A percentile compares a stretch with the other conserved stretches of the same genome.
These are phyloP conservation scores for Trichodelitschia bisporula DNA, from an alignment of 495 filamentous ascomycete species.

Conservation along the genomic window DNA sequence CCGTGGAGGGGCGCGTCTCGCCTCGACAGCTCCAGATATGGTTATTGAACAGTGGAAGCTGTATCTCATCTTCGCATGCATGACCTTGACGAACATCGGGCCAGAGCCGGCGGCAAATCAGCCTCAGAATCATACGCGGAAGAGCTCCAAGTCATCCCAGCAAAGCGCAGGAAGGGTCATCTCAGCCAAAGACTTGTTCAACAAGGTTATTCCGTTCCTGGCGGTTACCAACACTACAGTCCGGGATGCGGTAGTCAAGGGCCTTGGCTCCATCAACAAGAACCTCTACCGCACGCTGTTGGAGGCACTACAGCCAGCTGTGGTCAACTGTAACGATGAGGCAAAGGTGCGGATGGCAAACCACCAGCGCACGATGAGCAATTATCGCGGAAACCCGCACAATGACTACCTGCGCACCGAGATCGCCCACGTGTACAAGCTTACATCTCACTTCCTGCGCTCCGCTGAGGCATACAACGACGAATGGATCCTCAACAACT, in stretches of 20 bases:
- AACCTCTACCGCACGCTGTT: slow-evolving; percentile 86
- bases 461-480: slow-evolving; percentile 58
- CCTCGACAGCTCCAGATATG: slow-evolving; percentile 60
- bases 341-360: slow-evolving; percentile 55
- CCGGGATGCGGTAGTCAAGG: slow-evolving; percentile 72
- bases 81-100: slow-evolving; percentile 50
- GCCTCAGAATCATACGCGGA: slow-evolving; percentile 60
- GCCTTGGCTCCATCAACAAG: slow-evolving; percentile 81
- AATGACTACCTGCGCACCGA: slow-evolving; percentile 78
- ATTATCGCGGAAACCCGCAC: slow-evolving; percentile 44
- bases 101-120: slow-evolving; percentile 23
- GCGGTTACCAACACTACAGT: slow-evolving; percentile 50
- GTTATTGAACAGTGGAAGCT: slow-evolving; percentile 95
- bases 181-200: slow-evolving; percentile 69
- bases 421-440: slow-evolving; percentile 83
- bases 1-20: slow-evolving; percentile 22
- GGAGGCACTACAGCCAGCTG: slow-evolving; percentile 68
- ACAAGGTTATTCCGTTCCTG: slow-evolving; percentile 69
- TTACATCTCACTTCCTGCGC: slow-evolving; percentile 77
- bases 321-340: slow-evolving; percentile 60
- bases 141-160: slow-evolving; percentile 50
- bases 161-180: slow-evolving; percentile 56
- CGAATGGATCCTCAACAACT: slow-evolving; percentile 78
- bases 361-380: slow-evolving; percentile 57
- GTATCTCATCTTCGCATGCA: slow-evolving; percentile 94